phyloP scores from a whole-genome alignment of 2,329 filamentous ascomycete species.

The Pezicula rhizophila region DNA sequence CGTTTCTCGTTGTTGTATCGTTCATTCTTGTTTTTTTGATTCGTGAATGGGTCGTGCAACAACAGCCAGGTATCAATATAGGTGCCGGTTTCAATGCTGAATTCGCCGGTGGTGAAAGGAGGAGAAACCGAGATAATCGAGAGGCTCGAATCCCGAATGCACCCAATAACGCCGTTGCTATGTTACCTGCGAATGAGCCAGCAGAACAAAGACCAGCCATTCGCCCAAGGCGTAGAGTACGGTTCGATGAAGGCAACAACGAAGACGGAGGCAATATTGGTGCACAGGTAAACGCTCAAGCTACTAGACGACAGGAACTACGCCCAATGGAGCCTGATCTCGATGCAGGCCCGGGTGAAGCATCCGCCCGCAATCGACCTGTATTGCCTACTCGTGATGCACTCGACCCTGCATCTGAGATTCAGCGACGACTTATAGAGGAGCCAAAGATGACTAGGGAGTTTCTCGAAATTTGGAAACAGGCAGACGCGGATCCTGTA shows the following conservation, averaged over 20 bases:
- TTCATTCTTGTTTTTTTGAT: conserved; percentile 98
- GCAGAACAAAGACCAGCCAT: not conserved
- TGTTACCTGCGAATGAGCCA: not conserved
- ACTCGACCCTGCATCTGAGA: conserved; percentile 21
- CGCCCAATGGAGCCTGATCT: not conserved
- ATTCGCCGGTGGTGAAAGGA: conserved; percentile 44
- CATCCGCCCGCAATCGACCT: conserved; percentile 7
- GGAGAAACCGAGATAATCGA: conserved; percentile 10
- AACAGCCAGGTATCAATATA: conserved; percentile 89
- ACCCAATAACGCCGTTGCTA: conserved; percentile 3
- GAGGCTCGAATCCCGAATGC: conserved; percentile 2
- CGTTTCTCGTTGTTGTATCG: conserved; percentile 79
- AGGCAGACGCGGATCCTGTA: conserved; percentile 52
- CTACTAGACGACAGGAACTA: not conserved
- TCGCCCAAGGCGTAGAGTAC: not conserved
- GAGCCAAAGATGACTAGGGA: conserved; percentile 29
- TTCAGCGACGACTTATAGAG: conserved; percentile 19
- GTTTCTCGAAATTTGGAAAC: conserved; percentile 51
- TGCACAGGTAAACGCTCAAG: not conserved
- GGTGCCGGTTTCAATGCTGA: conserved; percentile 49
- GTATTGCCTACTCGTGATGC: conserved; percentile 16
- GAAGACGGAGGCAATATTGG: not conserved
- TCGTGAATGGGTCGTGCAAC: conserved; percentile 95
- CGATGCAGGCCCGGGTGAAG: conserved; percentile 4
- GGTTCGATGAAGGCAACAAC: not conserved